phyloP scores from a whole-genome alignment of 2,329 filamentous ascomycete species.

The Colletotrichum kahawae region DNA sequence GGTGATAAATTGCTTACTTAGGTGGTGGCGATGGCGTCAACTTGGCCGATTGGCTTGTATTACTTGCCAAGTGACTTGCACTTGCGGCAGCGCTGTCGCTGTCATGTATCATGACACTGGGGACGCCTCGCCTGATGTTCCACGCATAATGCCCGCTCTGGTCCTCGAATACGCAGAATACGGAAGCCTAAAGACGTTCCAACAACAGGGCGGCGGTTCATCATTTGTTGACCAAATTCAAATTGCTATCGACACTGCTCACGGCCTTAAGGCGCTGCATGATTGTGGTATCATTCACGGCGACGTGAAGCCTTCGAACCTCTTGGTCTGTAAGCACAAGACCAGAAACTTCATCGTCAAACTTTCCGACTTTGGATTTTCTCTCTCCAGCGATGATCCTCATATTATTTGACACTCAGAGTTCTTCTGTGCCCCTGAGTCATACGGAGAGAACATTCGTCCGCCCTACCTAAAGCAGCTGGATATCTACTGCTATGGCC shows the following conservation, averaged over 20 bases:
- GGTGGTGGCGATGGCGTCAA: too few species aligned
- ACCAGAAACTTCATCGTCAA: not conserved
- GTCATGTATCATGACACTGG: not conserved
- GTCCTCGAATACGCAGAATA: not conserved
- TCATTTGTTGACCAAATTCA: not conserved
- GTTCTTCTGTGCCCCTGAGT: not conserved
- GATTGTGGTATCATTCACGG: not conserved
- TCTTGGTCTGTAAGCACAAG: not conserved
- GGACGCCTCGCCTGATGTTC: not conserved
- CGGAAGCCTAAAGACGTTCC: not conserved
- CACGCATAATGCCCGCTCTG: not conserved
- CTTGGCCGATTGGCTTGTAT: too few species aligned
- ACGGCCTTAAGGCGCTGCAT: not conserved
- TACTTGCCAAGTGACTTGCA: too few species aligned
- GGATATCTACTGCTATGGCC: not conserved
- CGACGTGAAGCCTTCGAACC: not conserved
- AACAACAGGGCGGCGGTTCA: not conserved
- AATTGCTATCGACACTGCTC: not conserved
- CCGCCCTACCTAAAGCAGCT: not conserved
- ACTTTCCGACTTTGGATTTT: not conserved
- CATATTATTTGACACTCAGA: not conserved
- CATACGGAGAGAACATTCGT: not conserved
- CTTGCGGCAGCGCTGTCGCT: too few species aligned
- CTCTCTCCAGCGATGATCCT: not conserved
- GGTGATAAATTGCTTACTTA: too few species aligned